phyloP scores from a whole-genome alignment of 2,329 filamentous ascomycete genomes.

The Fusarium redolens region DNA sequence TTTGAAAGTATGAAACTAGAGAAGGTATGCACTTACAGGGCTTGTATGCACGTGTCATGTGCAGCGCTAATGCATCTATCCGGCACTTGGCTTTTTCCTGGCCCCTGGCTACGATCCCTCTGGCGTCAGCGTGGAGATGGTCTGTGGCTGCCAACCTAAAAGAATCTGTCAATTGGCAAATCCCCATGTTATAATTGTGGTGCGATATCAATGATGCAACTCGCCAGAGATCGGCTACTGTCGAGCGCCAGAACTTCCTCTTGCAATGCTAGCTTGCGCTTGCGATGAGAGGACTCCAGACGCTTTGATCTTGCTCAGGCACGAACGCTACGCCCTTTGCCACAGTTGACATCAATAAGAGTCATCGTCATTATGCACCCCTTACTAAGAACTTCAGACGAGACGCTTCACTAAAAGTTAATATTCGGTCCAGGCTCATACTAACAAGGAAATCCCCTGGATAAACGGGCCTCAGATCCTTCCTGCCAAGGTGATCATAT shows the following conservation, averaged over 20 bases:
- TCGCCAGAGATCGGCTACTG: neutral
- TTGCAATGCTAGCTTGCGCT: neutral
- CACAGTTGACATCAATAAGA: constrained; percentile 26
- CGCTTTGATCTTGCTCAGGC: constrained; percentile 29
- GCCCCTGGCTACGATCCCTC: constrained; percentile 22
- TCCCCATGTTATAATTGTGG: neutral
- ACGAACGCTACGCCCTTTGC: constrained; percentile 17
- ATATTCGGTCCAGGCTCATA: neutral
- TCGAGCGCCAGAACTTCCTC: neutral
- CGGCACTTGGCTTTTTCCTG: constrained; percentile 12
- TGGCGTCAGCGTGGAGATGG: constrained; percentile 28
- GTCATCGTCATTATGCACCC: constrained; percentile 30
- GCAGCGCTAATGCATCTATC: constrained; percentile 37
- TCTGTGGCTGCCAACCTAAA: constrained; percentile 1
- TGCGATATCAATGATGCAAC: constrained; percentile 26
- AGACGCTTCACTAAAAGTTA: neutral
- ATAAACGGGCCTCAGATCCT: constrained; percentile 1
- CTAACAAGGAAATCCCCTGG: constrained; percentile 22
- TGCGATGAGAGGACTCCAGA: neutral
- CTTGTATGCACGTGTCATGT: constrained; percentile 11
- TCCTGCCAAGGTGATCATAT: neutral
- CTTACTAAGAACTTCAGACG: constrained; percentile 11
- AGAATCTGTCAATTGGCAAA: constrained; percentile 6
- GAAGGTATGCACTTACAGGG: constrained; percentile 22
- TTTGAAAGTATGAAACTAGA: constrained; percentile 34